Conservation (phyloP, 106 monocot species). For the Iris macrosiphon region DNA sequence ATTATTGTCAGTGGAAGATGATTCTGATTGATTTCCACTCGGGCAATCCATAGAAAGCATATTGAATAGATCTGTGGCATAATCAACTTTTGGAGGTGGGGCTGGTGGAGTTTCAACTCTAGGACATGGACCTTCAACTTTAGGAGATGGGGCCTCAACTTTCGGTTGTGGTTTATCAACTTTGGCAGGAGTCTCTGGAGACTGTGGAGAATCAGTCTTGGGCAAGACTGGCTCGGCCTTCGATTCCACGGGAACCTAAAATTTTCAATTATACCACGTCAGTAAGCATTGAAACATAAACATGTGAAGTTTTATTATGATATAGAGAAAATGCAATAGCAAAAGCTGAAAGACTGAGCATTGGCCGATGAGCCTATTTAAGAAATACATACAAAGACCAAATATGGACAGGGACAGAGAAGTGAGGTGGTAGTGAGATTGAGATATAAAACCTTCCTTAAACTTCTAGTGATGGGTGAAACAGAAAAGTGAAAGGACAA, state of each 20-base stretch:
- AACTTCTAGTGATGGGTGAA: too few relatives aligned
- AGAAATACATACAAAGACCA: too few relatives aligned
- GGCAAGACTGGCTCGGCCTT: conserved; percentile 36
- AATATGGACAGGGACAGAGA: too few relatives aligned
- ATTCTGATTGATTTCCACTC: conserved; percentile 41
- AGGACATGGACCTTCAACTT: conserved; percentile 11
- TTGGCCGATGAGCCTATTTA: too few relatives aligned
- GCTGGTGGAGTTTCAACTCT: conserved; percentile 28
- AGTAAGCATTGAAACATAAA: too few relatives aligned
- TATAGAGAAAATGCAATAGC: too few relatives aligned
- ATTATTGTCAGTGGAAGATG: conserved; percentile 53
- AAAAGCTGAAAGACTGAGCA: too few relatives aligned
- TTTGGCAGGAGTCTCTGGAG: conserved; percentile 21
- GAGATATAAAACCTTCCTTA: too few relatives aligned
- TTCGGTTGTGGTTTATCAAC: too few relatives aligned
- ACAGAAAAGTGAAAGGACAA: too few relatives aligned
- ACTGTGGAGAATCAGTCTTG: conserved; percentile 29
- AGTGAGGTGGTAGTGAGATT: too few relatives aligned
- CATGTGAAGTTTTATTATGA: too few relatives aligned
- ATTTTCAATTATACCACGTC: not conserved
- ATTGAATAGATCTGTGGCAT: conserved; percentile 83
- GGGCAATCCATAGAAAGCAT: conserved; percentile 76
- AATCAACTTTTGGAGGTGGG: conserved; percentile 62
- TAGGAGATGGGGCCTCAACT: conserved; percentile 17
- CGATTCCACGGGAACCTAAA: conserved; percentile 42